A percentile compares a stretch with the other conserved stretches of the same genome.
phyloP scores from a whole-genome alignment of 495 filamentous ascomycete species.

The Massariosphaeria phaeospora region DNA sequence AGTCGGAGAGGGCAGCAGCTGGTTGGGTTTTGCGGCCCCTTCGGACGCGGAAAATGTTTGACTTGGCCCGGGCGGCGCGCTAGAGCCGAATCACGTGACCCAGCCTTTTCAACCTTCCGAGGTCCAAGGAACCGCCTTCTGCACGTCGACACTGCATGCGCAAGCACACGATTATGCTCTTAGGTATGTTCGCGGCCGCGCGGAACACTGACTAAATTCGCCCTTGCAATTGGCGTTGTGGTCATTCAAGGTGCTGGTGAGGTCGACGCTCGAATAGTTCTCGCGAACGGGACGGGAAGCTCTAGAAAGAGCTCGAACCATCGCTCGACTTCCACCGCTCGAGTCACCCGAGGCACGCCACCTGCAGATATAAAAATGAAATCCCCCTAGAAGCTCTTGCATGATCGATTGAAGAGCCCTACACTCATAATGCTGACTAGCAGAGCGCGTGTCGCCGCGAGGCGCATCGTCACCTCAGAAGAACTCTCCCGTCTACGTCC shows the following conservation, averaged over 20 bases:
- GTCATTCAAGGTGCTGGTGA: no score
- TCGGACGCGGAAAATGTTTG: conserved; percentile 6
- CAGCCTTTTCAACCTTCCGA: no score
- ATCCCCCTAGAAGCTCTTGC: neutral
- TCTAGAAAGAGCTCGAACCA: conserved; percentile 30
- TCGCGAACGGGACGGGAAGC: no score
- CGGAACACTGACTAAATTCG: no score
- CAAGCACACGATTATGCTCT: no score
- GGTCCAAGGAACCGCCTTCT: no score
- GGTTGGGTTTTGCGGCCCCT: conserved; percentile 1
- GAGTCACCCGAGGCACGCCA: neutral
- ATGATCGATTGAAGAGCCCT: neutral
- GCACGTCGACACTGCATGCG: no score
- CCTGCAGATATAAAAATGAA: conserved; percentile 6
- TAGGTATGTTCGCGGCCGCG: no score
- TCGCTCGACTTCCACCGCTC: neutral
- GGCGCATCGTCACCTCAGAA: conserved; percentile 29
- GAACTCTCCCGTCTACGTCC: conserved; percentile 20
- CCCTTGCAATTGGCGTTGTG: no score
- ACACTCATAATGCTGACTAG: conserved; percentile 30
- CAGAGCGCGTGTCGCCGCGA: conserved; percentile 31
- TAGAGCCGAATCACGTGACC: no score
- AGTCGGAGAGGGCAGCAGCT: neutral
- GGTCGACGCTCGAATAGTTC: no score
- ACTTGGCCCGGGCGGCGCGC: neutral